These are phyloP conservation scores for Aspergillus wentii DNA, from an alignment of 495 filamentous ascomycete species.

Conservation along the genomic window DNA sequence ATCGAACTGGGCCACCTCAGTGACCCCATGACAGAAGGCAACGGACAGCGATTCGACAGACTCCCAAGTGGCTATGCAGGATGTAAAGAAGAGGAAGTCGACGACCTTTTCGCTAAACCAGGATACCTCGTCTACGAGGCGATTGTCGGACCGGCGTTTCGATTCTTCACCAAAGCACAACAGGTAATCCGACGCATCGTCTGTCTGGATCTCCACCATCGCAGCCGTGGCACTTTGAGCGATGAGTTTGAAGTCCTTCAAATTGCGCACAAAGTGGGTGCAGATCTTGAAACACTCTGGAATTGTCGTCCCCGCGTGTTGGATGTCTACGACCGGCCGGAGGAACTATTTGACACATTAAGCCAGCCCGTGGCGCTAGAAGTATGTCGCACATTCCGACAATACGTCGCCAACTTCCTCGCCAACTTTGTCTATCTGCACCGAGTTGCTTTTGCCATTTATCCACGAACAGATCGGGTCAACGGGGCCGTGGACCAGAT, in stretches of 20 bases:
- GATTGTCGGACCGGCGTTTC: constrained; percentile 30
- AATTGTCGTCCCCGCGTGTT: constrained; percentile 29
- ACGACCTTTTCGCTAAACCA: constrained; percentile 20
- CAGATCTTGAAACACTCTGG: constrained; percentile 37
- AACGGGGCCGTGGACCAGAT: constrained; percentile 36
- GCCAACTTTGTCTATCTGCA: constrained; percentile 39
- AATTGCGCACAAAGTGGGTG: constrained; percentile 34
- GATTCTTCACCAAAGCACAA: constrained; percentile 32
- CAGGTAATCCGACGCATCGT: constrained; percentile 36
- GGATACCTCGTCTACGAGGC: constrained; percentile 30
- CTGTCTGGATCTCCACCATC: constrained; percentile 36
- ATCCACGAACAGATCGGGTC: constrained; percentile 36
- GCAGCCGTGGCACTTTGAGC: constrained; percentile 33
- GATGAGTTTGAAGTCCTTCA: constrained; percentile 41
- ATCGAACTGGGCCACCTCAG: constrained; percentile 25
- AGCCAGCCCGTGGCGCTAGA: constrained; percentile 19
- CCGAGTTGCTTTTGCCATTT: constrained; percentile 38
- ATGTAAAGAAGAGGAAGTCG: constrained; percentile 8
- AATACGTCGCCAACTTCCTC: constrained; percentile 37
- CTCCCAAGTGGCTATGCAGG: not conserved
- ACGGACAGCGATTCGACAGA: no score
- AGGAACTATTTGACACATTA: constrained; percentile 21
- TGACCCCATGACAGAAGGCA: constrained; percentile 3
- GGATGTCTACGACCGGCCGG: constrained; percentile 26
- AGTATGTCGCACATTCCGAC: constrained; percentile 30